Percentiles rank a stretch among this genome's conserved stretches.
Conservation (phyloP, 2,329 filamentous ascomycete species). For the Cordyceps cicadae region DNA sequence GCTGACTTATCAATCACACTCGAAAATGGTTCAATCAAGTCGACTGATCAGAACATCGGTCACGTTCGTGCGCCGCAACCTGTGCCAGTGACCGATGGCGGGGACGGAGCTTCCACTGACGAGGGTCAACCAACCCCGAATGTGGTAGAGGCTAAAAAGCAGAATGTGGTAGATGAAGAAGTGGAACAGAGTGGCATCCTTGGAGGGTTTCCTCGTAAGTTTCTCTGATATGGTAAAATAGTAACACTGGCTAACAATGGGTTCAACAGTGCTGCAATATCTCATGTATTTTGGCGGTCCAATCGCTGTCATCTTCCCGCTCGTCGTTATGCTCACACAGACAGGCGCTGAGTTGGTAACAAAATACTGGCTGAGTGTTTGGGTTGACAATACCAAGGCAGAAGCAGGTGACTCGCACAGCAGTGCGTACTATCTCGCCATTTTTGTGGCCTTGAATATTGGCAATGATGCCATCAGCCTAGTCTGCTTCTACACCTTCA, state of each 20-base stretch:
- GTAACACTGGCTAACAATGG: neutral
- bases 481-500: constrained; percentile 36
- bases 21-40: constrained; percentile 36
- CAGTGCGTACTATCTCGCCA: constrained; percentile 42
- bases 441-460: constrained; percentile 41
- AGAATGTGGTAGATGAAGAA: neutral
- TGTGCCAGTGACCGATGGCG: constrained; percentile 17
- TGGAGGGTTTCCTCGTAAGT: constrained; percentile 17
- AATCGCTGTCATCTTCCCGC: constrained; percentile 29
- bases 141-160: neutral
- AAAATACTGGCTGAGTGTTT: constrained; percentile 41
- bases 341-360: constrained; percentile 34
- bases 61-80: constrained; percentile 36
- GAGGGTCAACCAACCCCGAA: neutral
- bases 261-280: constrained; percentile 35
- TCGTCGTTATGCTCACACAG: constrained; percentile 30
- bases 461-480: constrained; percentile 34
- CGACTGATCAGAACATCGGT: constrained; percentile 36
- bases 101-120: neutral
- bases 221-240: constrained; percentile 13
- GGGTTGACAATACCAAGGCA: constrained; percentile 43
- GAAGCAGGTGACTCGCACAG: constrained; percentile 24
- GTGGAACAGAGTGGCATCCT: constrained; percentile 22
- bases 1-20: constrained; percentile 38
- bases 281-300: constrained; percentile 42